These are phyloP conservation scores for Trichosporon coremiiforme DNA, from an alignment of 1,284 basidiomycete species.

Conservation along the genomic window DNA sequence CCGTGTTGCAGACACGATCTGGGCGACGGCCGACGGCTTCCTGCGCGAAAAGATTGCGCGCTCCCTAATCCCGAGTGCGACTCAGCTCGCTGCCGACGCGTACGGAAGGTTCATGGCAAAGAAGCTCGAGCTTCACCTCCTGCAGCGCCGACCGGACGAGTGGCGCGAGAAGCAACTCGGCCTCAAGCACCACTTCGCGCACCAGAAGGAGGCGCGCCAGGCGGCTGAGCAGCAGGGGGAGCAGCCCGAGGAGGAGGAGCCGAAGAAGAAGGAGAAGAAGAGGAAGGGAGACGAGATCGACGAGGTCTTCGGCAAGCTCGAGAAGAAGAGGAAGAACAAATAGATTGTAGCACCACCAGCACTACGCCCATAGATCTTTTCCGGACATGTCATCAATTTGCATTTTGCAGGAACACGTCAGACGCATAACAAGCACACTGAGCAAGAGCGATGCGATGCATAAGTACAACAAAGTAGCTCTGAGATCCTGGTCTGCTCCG, in stretches of 20 bases:
- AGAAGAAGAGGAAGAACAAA: conserved; percentile 38
- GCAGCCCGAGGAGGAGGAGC: conserved; percentile 14
- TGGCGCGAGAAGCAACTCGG: conserved; percentile 68
- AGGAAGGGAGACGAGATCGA: conserved; percentile 40
- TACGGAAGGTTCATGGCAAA: conserved; percentile 84
- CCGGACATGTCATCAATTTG: background rate
- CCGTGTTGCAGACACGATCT: conserved; percentile 81
- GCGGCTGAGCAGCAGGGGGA: conserved; percentile 17
- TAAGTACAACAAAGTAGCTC: conserved; percentile 26
- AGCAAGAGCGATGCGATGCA: conserved; percentile 29
- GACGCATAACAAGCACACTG: too few species aligned
- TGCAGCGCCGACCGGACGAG: conserved; percentile 74
- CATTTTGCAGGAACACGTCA: background rate
- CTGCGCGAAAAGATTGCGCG: conserved; percentile 89
- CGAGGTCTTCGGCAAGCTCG: conserved; percentile 39
- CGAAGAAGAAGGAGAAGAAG: conserved; percentile 20
- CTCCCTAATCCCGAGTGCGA: conserved; percentile 71
- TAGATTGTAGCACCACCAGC: conserved; percentile 18
- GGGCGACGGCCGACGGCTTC: conserved; percentile 83
- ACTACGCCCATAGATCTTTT: conserved; percentile 12
- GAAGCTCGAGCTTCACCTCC: conserved; percentile 74
- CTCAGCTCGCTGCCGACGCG: conserved; percentile 69
- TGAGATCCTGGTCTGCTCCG: conserved; percentile 11
- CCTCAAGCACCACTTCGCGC: conserved; percentile 54
- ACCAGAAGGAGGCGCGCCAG: conserved; percentile 40